Conservation (phyloP, 2,329 filamentous ascomycete species). For the Paecilomyces dactylethromorphus region DNA sequence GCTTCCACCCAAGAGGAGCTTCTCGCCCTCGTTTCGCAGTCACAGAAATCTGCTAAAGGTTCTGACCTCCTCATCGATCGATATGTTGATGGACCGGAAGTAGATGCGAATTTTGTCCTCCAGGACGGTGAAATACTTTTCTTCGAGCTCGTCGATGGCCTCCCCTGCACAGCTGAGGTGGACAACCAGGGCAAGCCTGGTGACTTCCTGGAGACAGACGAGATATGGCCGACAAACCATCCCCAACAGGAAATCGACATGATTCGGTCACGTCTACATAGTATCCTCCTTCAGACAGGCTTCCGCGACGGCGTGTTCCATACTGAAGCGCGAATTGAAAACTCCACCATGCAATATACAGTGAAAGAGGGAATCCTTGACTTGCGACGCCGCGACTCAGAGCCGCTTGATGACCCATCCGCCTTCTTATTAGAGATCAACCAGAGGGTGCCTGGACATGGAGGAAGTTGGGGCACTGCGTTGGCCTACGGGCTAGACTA, state of each 20-base stretch:
- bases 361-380: constrained; percentile 10
- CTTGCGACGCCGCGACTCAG: neutral
- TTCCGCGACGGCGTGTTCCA: constrained; percentile 20
- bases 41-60: constrained; percentile 11
- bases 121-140: constrained; percentile 35
- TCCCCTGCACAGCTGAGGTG: constrained; percentile 25
- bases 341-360: constrained; percentile 14
- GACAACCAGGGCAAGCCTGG: neutral
- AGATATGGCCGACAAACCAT: constrained; percentile 16
- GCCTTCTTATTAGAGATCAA: constrained; percentile 21
- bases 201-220: constrained; percentile 13
- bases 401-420: neutral
- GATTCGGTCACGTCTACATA: constrained; percentile 8
- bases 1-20: constrained; percentile 22
- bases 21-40: constrained; percentile 12
- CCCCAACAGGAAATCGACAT: constrained; percentile 11
- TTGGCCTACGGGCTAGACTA: neutral
- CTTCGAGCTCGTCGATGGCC: constrained; percentile 33
- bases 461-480: neutral
- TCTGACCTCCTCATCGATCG: constrained; percentile 29
- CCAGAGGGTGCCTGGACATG: constrained; percentile 15
- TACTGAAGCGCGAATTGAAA: constrained; percentile 18
- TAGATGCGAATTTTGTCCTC: constrained; percentile 38
- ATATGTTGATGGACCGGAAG: constrained; percentile 37
- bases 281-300: constrained; percentile 15